These are phyloP conservation scores for Fusarium redolens DNA, from an alignment of 2,329 filamentous ascomycete genomes.

Conservation along the genomic window DNA sequence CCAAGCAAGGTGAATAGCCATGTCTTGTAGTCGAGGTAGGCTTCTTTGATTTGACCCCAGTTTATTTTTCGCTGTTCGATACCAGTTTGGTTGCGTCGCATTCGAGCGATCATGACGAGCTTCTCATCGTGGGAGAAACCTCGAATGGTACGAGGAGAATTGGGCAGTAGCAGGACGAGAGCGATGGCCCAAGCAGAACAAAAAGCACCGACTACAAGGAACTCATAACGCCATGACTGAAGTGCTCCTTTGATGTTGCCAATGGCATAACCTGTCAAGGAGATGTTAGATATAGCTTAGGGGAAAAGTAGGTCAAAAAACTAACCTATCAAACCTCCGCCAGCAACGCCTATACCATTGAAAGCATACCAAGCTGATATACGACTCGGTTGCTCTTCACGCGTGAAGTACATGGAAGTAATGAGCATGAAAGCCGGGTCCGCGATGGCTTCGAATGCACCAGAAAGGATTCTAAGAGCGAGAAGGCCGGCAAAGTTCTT, in stretches of 20 bases:
- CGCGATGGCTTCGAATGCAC: slow-evolving; percentile 70
- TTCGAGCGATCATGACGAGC: slow-evolving; percentile 64
- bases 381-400: slow-evolving; percentile 69
- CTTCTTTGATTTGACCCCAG: slow-evolving; percentile 65
- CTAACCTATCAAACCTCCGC: slow-evolving; percentile 60
- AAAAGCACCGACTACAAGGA: slow-evolving; percentile 70
- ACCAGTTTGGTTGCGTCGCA: slow-evolving; percentile 68
- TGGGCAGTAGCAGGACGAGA: slow-evolving; percentile 67
- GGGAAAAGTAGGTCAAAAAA: neutral
- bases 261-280: slow-evolving; percentile 62
- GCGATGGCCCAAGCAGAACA: slow-evolving; percentile 70
- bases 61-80: slow-evolving; percentile 68
- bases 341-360: slow-evolving; percentile 68
- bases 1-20: slow-evolving; percentile 68
- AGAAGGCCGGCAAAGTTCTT: slow-evolving; percentile 67
- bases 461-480: slow-evolving; percentile 68
- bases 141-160: slow-evolving; percentile 65
- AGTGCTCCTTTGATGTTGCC: slow-evolving; percentile 68
- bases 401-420: slow-evolving; percentile 73
- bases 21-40: slow-evolving; percentile 67
- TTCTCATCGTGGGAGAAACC: slow-evolving; percentile 63
- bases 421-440: slow-evolving; percentile 69
- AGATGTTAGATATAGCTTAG: neutral
- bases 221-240: slow-evolving; percentile 74
- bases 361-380: slow-evolving; percentile 70